phyloP scores from a whole-genome alignment of 2,329 filamentous ascomycete species.

The Aspergillus tanneri region DNA sequence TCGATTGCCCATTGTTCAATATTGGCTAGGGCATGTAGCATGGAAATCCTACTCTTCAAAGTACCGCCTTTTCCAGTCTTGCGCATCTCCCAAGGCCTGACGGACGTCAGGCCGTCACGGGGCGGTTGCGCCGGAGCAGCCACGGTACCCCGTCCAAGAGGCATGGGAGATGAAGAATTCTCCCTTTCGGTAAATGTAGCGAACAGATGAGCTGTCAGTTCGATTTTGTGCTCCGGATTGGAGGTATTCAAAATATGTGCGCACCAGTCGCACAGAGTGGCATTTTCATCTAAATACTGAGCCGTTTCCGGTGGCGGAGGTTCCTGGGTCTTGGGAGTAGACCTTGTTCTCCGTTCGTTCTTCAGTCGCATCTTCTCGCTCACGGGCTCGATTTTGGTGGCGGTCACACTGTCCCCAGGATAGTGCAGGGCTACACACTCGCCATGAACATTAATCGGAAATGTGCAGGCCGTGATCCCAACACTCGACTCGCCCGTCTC shows the following conservation, averaged over 20 bases:
- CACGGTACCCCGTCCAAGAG: slow-evolving; percentile 41
- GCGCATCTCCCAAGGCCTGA: slow-evolving; percentile 44
- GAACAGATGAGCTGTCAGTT: slow-evolving; percentile 47
- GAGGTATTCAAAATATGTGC: slow-evolving; percentile 48
- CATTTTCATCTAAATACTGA: slow-evolving; percentile 41
- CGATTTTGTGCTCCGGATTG: slow-evolving; percentile 50
- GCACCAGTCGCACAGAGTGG: slow-evolving; percentile 51
- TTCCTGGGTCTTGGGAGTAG: slow-evolving; percentile 7
- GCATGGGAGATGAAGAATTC: slow-evolving; percentile 41
- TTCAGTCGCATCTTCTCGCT: slow-evolving; percentile 50
- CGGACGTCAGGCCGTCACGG: slow-evolving; percentile 40
- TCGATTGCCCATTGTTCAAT: slow-evolving; percentile 53
- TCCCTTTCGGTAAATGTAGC: slow-evolving; percentile 43
- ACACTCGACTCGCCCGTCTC: slow-evolving; percentile 51
- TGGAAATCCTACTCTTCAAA: slow-evolving; percentile 46
- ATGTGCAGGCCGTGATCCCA: slow-evolving; percentile 50
- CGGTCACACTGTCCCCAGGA: slow-evolving; percentile 26
- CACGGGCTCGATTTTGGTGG: slow-evolving; percentile 42
- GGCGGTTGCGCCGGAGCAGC: slow-evolving; percentile 43
- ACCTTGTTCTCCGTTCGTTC: slow-evolving; percentile 20
- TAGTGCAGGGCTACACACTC: slow-evolving; percentile 40
- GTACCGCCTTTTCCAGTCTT: slow-evolving; percentile 44
- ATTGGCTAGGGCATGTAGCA: slow-evolving; percentile 51
- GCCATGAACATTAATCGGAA: slow-evolving; percentile 40
- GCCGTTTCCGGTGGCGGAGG: slow-evolving; percentile 16